phyloP scores from a whole-genome alignment of 2,329 filamentous ascomycete species.

The Aspergillus carbonarius region DNA sequence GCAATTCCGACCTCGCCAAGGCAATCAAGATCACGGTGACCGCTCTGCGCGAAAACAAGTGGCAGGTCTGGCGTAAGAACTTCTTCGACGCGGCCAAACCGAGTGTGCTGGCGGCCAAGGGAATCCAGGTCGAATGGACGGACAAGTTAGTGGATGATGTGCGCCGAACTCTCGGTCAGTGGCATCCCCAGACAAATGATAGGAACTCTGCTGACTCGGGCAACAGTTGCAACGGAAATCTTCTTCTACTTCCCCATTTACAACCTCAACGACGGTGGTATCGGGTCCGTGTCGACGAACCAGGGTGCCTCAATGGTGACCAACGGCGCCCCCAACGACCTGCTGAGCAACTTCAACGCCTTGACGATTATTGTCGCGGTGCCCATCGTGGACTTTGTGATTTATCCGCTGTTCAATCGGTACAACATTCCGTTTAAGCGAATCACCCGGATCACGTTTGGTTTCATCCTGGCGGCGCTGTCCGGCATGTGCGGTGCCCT shows the following conservation, averaged over 20 bases:
- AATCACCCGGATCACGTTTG: conserved; percentile 52
- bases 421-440: conserved; percentile 49
- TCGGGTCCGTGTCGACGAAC: conserved; percentile 52
- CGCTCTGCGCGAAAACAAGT: conserved; percentile 35
- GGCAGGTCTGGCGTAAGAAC: conserved; percentile 31
- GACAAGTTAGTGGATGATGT: conserved; percentile 40
- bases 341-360: conserved; percentile 53
- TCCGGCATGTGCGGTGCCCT: conserved; percentile 41
- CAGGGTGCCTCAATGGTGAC: conserved; percentile 51
- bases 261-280: conserved; percentile 46
- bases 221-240: conserved; percentile 32
- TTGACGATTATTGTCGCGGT: conserved; percentile 50
- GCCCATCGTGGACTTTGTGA: conserved; percentile 49
- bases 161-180: conserved; percentile 27
- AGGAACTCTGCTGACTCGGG: background rate
- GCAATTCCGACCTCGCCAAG: conserved; percentile 32
- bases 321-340: conserved; percentile 53
- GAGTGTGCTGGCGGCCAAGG: conserved; percentile 27
- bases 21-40: conserved; percentile 34
- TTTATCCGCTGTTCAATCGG: conserved; percentile 49
- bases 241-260: conserved; percentile 43
- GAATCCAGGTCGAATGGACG: conserved; percentile 32
- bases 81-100: conserved; percentile 40
- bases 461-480: conserved; percentile 51
- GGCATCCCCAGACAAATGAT: background rate